Evolutionary conservation across 2,329 filamentous ascomycete genomes (phyloP), one percentile per base, ranked within the genome.

Genomic region (Aspergillus phoenicis): DNA sequence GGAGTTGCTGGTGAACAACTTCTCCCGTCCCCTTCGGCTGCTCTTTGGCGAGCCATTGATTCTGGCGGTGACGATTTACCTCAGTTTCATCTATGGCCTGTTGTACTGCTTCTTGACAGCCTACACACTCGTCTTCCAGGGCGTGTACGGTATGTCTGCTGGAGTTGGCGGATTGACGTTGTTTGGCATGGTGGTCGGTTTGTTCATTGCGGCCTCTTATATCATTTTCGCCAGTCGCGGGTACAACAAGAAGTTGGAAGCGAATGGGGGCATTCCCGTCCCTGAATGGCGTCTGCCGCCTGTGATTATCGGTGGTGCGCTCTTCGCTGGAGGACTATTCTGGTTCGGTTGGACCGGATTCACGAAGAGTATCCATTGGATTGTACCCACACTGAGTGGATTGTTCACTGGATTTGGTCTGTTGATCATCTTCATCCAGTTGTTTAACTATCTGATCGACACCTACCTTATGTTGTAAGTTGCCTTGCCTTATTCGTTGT

Each of bases 181-280:
- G 75, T 91, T 97, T 68, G 93, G 92, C 58, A 91, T 97, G 88
- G 85, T 95, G 55, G 69, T 82, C 8, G 91, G 91, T 51, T 85
- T 92, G 71, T 63, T 94, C 15, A 76, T 91, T 57, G 90, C 89
- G 0, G 90, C 89, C 52, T 62, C 81, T 8, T 82, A 83, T 51
- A 87, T 93, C 65, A 78, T 90, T 55, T 68, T 85, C 83, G 84
- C 69, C 85, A 91, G 74, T 85, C 86, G n/a, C 81, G 28, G 82
- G 71, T 94, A 93, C 76, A 83, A 85, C 69, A 83, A 84, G 69
- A 91, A 91, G 77, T 81, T 91, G 10, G 80, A 81, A 1, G 87
- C 85, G 58, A 91, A 92, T 77, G 85, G 87, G 65, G 81, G 81
- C 61, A 74, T 85, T 4, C 82, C 83, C 0, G 72, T 86, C 1